Conservation (phyloP, 176 grass and related monocot species). For the Aegilops tauschii region DNA sequence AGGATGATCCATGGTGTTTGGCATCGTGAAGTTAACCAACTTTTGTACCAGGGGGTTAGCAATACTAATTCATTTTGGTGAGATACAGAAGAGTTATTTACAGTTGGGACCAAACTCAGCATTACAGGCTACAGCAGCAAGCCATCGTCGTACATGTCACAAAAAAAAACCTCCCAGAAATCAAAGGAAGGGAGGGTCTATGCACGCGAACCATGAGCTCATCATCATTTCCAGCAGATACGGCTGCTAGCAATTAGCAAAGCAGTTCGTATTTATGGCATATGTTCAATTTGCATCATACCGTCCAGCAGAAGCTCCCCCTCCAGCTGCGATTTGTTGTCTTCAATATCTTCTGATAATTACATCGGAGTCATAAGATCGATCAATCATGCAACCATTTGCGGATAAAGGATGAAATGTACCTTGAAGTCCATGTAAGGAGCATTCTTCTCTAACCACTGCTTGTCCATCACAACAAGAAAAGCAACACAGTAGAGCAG, state of each 20-base stretch:
- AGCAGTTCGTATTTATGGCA: conserved; percentile 76
- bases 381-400: neutral
- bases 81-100: neutral
- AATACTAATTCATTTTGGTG: neutral
- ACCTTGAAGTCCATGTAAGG: conserved; percentile 98
- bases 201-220: neutral
- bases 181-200: conserved; percentile 11
- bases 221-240: neutral
- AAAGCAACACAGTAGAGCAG: conserved; percentile 80
- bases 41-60: too few relatives aligned
- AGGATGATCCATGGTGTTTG: too few relatives aligned
- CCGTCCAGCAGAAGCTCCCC: conserved; percentile 76
- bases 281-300: conserved; percentile 85
- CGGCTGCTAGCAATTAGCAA: conserved; percentile 31
- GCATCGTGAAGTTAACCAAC: too few relatives aligned
- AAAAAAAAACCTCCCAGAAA: conserved; percentile 13
- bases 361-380: neutral
- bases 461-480: conserved; percentile 77
- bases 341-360: conserved; percentile 59
- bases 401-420: neutral
- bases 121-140: neutral
- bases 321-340: conserved; percentile 67
- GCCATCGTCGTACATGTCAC: neutral
- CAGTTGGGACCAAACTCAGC: neutral
- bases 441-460: conserved; percentile 83